Evolutionary conservation across 345 rosid species (phyloP), one percentile per base, ranked within the genome.

Genomic region (Odontarrhena argentea): DNA sequence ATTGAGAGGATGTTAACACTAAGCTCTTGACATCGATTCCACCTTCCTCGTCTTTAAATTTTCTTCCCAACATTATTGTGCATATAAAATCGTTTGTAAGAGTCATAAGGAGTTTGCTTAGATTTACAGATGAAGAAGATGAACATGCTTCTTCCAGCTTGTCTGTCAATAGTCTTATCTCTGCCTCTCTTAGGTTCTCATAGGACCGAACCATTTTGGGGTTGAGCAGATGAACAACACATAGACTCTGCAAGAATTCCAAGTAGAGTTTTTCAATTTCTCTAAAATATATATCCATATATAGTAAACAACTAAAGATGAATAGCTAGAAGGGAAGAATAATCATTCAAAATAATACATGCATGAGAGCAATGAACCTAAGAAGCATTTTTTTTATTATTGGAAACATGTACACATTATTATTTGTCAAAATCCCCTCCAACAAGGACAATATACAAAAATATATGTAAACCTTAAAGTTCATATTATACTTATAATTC

Each of bases 21-120:
- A 79, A n/a, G 60, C 18, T 47, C 67, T 62, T 62, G 36, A 32
- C 6, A 4, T 32, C 36, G 6, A 32, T 4, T 32, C 36, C 28
- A 84, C 76, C 73, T 3, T 62, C 79, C 11, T 43, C 77, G 3
- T 68, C 49, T 34, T 80, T 5, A 6, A 4, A 75, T 69, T 81
- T 84, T 66, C 77, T 82, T 40, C 92, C 87, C 0, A 81, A 58
- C 7, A 79, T 69, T n/a, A 40, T 65, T 73, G 83, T 71, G 35
- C 85, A 79, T 10, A 75, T 34, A 14, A 84, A 56, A 56, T 79
- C 76, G 53, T 74, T 79, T 1, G 82, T 65, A 1, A 75, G 37
- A 2, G 24, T 13, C 1, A 49, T 38, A 9, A 79, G 53, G 4
- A 49, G 9, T 48, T 73, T 83, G 6, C 79, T 82, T 26, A 83